Evolutionary conservation across 2,329 filamentous ascomycete genomes (phyloP).

Genomic region (Microdochium nivale): DNA sequence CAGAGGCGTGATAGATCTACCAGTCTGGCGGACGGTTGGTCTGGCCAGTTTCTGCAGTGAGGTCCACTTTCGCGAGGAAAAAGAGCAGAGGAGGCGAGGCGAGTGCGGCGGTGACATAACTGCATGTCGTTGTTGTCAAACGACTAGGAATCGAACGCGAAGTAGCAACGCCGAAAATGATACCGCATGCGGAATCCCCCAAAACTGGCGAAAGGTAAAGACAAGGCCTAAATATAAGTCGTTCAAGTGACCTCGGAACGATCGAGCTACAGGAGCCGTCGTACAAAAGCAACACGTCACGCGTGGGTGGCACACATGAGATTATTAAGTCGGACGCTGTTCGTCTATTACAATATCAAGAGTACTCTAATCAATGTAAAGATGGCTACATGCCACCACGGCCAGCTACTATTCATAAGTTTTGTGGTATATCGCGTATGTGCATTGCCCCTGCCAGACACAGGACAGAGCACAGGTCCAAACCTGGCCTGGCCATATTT

Average conservation of each 20-base stretch:
- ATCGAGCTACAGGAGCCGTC: constrained; percentile 16
- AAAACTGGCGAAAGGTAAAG: too few relatives aligned
- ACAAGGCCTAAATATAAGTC: too few relatives aligned
- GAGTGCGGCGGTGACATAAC: too few relatives aligned
- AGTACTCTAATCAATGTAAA: neutral
- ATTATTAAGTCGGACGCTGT: neutral
- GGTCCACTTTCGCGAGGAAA: too few relatives aligned
- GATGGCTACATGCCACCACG: neutral
- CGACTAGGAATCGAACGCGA: too few relatives aligned
- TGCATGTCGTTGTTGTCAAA: too few relatives aligned
- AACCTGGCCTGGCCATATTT: neutral
- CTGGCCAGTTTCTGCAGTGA: too few relatives aligned
- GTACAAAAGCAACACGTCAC: constrained; percentile 10
- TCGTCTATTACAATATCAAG: neutral
- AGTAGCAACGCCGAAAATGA: too few relatives aligned
- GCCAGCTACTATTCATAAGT: neutral
- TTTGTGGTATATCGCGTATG: neutral
- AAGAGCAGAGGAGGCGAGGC: too few relatives aligned
- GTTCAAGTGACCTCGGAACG: too few relatives aligned
- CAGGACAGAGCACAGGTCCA: neutral
- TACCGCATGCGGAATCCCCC: too few relatives aligned
- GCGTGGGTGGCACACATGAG: constrained; percentile 1
- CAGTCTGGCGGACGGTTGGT: too few relatives aligned
- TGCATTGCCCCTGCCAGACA: neutral
- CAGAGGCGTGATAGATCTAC: neutral